A percentile compares a stretch with the other conserved stretches of the same genome.
Conservation (phyloP, 768 basidiomycete genomes). For the Mycena belliarum region DNA sequence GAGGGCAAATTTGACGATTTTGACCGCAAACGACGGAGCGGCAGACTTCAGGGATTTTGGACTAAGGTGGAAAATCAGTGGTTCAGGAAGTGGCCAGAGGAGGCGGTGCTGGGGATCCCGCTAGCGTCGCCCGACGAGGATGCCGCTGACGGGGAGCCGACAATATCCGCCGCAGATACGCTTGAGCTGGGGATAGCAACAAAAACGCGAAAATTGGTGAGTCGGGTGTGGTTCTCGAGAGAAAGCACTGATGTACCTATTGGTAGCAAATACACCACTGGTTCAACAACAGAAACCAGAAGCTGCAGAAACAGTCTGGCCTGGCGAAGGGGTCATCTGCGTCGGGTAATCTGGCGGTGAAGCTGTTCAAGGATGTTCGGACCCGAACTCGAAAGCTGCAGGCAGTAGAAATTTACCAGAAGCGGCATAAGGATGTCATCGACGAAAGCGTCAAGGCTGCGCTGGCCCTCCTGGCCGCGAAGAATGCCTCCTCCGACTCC, state of each 20-base stretch:
- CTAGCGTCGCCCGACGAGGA: not conserved
- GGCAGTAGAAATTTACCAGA: slow-evolving; percentile 3
- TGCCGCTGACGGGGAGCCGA: not conserved
- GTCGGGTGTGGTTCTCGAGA: not conserved
- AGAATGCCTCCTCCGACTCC: too few species aligned
- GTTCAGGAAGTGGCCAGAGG: not conserved
- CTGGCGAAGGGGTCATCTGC: not conserved
- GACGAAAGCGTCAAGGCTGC: not conserved
- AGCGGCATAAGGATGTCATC: not conserved
- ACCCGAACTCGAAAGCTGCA: not conserved
- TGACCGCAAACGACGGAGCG: not conserved
- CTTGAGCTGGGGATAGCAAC: not conserved
- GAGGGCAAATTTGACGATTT: not conserved
- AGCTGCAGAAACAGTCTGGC: not conserved
- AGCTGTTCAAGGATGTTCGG: not conserved
- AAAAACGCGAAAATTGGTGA: not conserved
- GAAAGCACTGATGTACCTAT: not conserved
- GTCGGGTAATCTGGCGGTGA: not conserved
- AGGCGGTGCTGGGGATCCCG: not conserved
- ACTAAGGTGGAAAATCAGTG: not conserved
- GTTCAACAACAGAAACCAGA: slow-evolving; percentile 1
- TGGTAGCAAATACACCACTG: not conserved
- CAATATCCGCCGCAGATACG: not conserved
- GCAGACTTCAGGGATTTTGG: not conserved
- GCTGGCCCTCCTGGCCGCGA: not conserved